These are phyloP conservation scores for Stephanodiscus minutulus DNA, from an alignment of 108 stramenopile genomes.

Conservation along the genomic window DNA sequence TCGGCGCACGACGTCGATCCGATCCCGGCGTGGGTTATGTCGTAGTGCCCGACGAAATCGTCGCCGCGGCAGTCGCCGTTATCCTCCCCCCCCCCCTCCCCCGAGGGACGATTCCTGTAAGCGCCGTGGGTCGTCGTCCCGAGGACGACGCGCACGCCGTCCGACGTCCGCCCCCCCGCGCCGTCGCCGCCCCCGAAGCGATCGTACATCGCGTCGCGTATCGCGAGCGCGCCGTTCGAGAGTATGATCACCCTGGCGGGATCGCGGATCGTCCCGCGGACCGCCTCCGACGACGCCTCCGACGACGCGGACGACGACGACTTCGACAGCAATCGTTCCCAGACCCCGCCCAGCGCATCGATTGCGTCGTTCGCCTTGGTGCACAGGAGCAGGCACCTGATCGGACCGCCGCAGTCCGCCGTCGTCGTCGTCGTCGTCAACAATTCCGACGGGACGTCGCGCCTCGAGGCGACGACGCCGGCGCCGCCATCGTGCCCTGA, in stretches of 20 bases:
- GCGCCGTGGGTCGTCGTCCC: constrained; percentile 51
- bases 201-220: constrained; percentile 37
- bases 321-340: constrained; percentile 21
- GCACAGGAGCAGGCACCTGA: constrained; percentile 32
- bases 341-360: constrained; percentile 19
- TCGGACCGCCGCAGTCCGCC: constrained; percentile 5
- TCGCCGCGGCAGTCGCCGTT: neutral
- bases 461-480: too few relatives aligned
- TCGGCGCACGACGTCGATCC: constrained; percentile 35
- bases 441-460: too few relatives aligned
- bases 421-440: neutral
- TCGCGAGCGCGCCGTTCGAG: constrained; percentile 48
- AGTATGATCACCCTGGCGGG: constrained; percentile 36
- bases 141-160: constrained; percentile 3
- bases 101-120: constrained; percentile 6
- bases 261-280: too few relatives aligned
- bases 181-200: neutral
- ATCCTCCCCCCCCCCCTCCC: too few relatives aligned
- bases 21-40: constrained; percentile 39
- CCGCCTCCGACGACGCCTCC: neutral
- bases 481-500: too few relatives aligned
- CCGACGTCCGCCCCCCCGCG: too few relatives aligned
- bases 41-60: constrained; percentile 9
- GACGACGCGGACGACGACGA: neutral
- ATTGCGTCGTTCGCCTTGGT: constrained; percentile 51